Evolutionary conservation across 1,284 basidiomycete genomes (phyloP), one percentile per base, ranked within the genome.

Genomic region (Apiotrichum akiyoshidainum): DNA sequence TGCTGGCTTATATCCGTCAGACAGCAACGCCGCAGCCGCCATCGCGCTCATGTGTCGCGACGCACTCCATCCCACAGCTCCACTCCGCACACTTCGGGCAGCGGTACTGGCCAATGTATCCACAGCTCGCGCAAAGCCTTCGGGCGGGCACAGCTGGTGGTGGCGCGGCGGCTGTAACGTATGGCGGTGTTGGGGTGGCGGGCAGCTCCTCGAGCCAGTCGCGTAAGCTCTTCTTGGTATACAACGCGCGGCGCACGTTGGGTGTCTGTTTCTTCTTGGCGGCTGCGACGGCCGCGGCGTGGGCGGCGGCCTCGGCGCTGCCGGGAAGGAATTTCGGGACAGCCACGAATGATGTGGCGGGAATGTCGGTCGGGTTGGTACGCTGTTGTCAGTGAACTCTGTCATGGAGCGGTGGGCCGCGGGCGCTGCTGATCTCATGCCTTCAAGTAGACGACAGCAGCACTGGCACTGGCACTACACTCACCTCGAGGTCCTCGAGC

Each of bases 141-240:
- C 72, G 54, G 14, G 72, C 45, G 2, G 75, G 72, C 7, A 57
- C 64, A 5, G 31, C n/a, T 0, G 73, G 71, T 2, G 68, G 58
- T 1, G 68, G 66, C 6, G 72, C 65, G 0, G 58, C 60, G 6
- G 73, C 68, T 8, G 63, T 55, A n/a, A 72, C 21, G 41, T 76
- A 75, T 14, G 74, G 74, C 21, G 70, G 70, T 2, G 57, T 60
- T 1, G 72, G 71, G 0, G 60, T 53, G 0, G 63, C 31, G 0
- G 74, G 74, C 41, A 76, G 63, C 57, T 78, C 76, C 31, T 73
- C 73, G 22, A 78, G 50, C 72, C 75, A 78, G 58, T 77, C 76
- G 54, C 71, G 69, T n/a, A 75, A 55, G 14, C 60, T 65, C 55
- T 78, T 78, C 54, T 71, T 71, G 31, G 64, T 66, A 39, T 71